Evolutionary conservation across 768 basidiomycete species (phyloP).

Genomic region (Phanerodontia chrysosporium): DNA sequence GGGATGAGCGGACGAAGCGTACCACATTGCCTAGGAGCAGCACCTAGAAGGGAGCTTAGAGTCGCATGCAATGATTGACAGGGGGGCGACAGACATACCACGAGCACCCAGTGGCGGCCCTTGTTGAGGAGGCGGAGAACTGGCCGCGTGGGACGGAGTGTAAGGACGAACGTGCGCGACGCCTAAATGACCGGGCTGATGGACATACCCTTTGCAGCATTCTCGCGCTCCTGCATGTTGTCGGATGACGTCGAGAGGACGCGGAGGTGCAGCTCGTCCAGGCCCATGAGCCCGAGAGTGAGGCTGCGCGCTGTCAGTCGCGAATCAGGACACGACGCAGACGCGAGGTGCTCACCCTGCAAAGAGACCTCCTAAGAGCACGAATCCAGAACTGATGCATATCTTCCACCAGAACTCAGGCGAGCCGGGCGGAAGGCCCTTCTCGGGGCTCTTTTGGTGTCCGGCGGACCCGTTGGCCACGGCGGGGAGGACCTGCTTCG

Average conservation of each 20-base stretch:
- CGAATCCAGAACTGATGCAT: conserved; percentile 58
- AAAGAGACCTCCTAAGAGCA: conserved; percentile 86
- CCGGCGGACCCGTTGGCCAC: not conserved
- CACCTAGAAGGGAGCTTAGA: conserved; percentile 41
- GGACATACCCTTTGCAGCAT: conserved; percentile 62
- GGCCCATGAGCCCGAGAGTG: conserved; percentile 90
- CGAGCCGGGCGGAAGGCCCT: conserved; percentile 38
- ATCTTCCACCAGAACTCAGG: conserved; percentile 77
- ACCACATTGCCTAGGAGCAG: conserved; percentile 88
- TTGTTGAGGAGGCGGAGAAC: conserved; percentile 46
- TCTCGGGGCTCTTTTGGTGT: not conserved
- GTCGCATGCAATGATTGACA: not conserved
- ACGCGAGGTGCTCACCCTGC: conserved; percentile 67
- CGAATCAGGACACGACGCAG: not conserved
- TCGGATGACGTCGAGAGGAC: conserved; percentile 82
- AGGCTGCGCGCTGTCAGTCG: conserved; percentile 43
- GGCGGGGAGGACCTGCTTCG: not conserved
- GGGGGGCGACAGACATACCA: conserved; percentile 42
- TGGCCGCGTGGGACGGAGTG: conserved; percentile 11
- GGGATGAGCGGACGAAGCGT: conserved; percentile 20
- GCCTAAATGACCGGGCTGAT: not conserved
- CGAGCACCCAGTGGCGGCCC: conserved; percentile 80
- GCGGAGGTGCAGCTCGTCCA: conserved; percentile 86
- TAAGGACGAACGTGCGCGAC: not conserved
- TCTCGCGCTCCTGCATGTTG: conserved; percentile 57